phyloP scores from a whole-genome alignment of 2,329 filamentous ascomycete genomes.

The Drechslera avenae region DNA sequence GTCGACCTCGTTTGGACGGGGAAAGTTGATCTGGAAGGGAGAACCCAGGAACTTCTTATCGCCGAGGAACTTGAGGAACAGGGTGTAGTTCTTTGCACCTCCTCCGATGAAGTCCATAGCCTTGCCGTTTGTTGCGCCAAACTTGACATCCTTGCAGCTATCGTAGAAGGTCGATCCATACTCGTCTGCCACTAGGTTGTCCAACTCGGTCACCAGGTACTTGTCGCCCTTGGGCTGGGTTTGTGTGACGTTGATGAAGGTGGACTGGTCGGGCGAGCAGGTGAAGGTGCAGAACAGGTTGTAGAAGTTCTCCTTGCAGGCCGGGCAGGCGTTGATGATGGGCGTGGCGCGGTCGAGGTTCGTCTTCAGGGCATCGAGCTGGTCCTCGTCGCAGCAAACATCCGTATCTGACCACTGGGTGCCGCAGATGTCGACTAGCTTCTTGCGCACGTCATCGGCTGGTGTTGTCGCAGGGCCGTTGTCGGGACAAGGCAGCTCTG shows the following conservation, averaged over 20 bases:
- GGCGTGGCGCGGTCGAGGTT: conserved; percentile 86
- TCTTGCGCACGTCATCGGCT: conserved; percentile 70
- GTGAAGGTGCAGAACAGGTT: conserved; percentile 98
- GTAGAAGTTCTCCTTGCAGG: conserved; percentile 98
- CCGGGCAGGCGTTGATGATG: conserved; percentile 91
- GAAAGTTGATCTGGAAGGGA: conserved; percentile 98
- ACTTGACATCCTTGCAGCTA: conserved; percentile 99
- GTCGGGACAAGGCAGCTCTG: conserved; percentile 88
- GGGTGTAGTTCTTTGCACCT: conserved; percentile 85
- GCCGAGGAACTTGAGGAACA: conserved; percentile 88
- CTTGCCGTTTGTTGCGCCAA: conserved; percentile 88
- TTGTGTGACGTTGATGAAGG: conserved; percentile 90
- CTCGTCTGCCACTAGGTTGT: conserved; percentile 82
- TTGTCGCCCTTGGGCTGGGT: conserved; percentile 67
- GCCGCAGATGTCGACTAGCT: conserved; percentile 85
- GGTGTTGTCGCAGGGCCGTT: conserved; percentile 82
- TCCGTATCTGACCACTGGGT: conserved; percentile 81
- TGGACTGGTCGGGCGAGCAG: conserved; percentile 93
- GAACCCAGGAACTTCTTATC: conserved; percentile 91
- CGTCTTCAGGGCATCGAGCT: conserved; percentile 79
- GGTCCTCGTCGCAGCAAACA: conserved; percentile 82
- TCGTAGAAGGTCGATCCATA: conserved; percentile 91
- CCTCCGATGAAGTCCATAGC: conserved; percentile 97
- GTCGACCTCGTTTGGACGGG: conserved; percentile 60
- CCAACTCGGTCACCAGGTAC: conserved; percentile 80